Evolutionary conservation across 208 protist species (phyloP), one percentile per base, ranked within the genome.

Genomic region (Perkinsela sp.): DNA sequence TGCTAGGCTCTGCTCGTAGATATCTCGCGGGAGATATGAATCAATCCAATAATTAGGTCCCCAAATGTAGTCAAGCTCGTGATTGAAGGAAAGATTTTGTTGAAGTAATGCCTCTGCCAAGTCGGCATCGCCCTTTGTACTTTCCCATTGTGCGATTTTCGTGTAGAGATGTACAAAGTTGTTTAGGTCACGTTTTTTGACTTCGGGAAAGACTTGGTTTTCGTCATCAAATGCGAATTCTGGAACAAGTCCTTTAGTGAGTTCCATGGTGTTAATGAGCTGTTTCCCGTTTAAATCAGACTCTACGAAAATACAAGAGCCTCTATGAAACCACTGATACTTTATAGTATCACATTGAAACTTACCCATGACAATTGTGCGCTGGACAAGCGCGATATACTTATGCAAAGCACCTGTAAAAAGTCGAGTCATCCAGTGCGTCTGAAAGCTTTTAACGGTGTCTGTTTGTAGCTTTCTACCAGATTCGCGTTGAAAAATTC

Each of bases 21-120:
- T 57, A 57, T 57, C 40, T n/a, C 40, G 40, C 13, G 40, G 40
- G 22, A 57, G 40, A 22, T 57, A 57, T 57, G 40, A 6, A 57
- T 57, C 40, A 57, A 57, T n/a, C 40, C 40, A 57, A 57, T 57
- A 57, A 57, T 57, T 57, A n/a, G 40, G 40, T 22, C 40, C 40
- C 40, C 40, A 57, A 22, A 57, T 57, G 40, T 57, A 57, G 40
- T 57, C 40, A 6, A 57, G 22, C 22, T 57, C 40, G 22, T 57
- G 40, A 6, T 57, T 6, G 22, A 57, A 57, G 22, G 40, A 22
- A 57, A 57, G 6, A 57, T 6, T 6, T n/a, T 22, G 40, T n/a
- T 57, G 40, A 57, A 22, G 22, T 22, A 57, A n/a, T n/a, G 40
- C 40, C 40, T 57, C 13, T 57, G 22, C 40, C 40, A 57, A 57